These are phyloP conservation scores for Megacollybia platyphylla DNA, from an alignment of 1,284 basidiomycete genomes.

Conservation along the genomic window DNA sequence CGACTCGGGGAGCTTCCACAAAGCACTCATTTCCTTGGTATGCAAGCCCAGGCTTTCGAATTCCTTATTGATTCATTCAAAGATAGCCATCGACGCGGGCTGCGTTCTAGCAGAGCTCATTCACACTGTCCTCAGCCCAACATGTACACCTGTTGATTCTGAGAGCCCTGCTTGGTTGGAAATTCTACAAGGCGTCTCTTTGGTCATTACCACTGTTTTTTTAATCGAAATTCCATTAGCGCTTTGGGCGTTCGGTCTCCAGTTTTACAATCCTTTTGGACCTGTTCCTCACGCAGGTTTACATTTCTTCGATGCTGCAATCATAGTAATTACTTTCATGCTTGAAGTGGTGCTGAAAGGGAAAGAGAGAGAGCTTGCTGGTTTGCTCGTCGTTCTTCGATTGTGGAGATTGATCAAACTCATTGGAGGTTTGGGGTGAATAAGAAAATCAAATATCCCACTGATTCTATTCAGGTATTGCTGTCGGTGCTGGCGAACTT, in stretches of 20 bases:
- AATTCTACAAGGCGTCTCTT: constrained; percentile 45
- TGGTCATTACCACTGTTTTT: constrained; percentile 59
- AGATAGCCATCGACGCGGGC: constrained; percentile 53
- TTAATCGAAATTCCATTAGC: constrained; percentile 62
- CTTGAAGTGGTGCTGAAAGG: constrained; percentile 59
- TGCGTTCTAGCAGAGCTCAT: constrained; percentile 59
- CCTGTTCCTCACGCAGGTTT: constrained; percentile 37
- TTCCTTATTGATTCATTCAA: constrained; percentile 3
- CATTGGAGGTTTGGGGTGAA: constrained; percentile 47
- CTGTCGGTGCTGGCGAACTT: constrained; percentile 62
- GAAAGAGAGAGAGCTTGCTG: constrained; percentile 54
- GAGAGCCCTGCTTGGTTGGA: constrained; percentile 50
- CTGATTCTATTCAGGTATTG: constrained; percentile 34
- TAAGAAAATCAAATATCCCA: constrained; percentile 17
- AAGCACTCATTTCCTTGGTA: constrained; percentile 49
- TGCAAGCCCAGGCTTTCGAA: constrained; percentile 4
- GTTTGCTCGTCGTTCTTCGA: constrained; percentile 58
- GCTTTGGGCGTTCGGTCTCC: constrained; percentile 48
- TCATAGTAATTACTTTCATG: constrained; percentile 61
- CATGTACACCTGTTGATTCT: constrained; percentile 30
- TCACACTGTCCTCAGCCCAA: constrained; percentile 49
- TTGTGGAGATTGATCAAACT: constrained; percentile 70
- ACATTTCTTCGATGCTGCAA: constrained; percentile 60
- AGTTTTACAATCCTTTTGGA: constrained; percentile 47
- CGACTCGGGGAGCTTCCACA: constrained; percentile 42